These are phyloP conservation scores for Pittosporum tobira DNA, from an alignment of 129 eudicot genomes.

Conservation along the genomic window DNA sequence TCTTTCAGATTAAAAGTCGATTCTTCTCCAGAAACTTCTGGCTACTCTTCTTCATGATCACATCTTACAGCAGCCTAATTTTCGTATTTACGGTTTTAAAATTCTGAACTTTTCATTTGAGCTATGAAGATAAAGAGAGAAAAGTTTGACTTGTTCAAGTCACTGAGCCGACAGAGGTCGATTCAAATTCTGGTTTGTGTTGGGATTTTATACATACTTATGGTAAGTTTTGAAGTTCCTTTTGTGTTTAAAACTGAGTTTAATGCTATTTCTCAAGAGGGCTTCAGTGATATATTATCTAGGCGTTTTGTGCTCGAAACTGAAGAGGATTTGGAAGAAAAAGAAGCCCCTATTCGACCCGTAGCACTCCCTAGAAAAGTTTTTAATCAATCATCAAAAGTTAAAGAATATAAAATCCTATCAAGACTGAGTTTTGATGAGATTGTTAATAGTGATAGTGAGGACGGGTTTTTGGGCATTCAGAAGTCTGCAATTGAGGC, in stretches of 20 bases:
- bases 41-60: conserved; percentile 20
- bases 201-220: conserved; percentile 49
- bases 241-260: conserved; percentile 45
- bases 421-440: conserved; percentile 52
- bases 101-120: no score
- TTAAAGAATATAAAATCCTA: conserved; percentile 28
- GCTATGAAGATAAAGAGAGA: conserved; percentile 32
- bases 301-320: conserved; percentile 34
- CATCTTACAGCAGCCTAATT: conserved; percentile 8
- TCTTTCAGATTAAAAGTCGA: neutral
- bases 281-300: conserved; percentile 19
- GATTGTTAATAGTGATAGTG: conserved; percentile 27
- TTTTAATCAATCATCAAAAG: conserved; percentile 24
- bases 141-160: conserved; percentile 40
- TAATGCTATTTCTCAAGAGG: conserved; percentile 35
- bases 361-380: conserved; percentile 23
- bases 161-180: conserved; percentile 51
- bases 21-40: neutral
- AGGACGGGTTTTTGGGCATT: conserved; percentile 54
- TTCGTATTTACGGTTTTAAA: conserved; percentile 1
- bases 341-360: conserved; percentile 66
- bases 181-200: conserved; percentile 39
- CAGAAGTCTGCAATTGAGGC: conserved; percentile 64
- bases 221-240: conserved; percentile 65
- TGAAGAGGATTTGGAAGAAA: conserved; percentile 53